These are phyloP conservation scores for Kluyveromyces nonfermentans DNA, from an alignment of 805 yeast species.

Conservation along the genomic window DNA sequence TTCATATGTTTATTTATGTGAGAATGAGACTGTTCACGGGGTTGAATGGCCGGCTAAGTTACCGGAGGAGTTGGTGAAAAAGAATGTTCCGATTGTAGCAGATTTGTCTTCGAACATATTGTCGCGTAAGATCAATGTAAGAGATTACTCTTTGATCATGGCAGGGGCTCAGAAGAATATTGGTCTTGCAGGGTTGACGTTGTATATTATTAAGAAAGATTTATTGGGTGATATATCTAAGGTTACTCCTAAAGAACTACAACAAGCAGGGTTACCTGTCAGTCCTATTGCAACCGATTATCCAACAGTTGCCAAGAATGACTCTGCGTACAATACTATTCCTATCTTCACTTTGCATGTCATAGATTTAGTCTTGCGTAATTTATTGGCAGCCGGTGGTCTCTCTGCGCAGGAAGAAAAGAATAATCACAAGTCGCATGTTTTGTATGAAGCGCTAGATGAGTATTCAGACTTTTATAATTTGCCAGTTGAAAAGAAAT, in stretches of 20 bases:
- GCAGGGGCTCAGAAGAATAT: conserved; percentile 99
- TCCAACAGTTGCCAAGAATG: conserved; percentile 77
- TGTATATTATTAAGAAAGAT: conserved; percentile 80
- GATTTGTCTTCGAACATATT: conserved; percentile 93
- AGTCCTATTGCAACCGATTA: conserved; percentile 84
- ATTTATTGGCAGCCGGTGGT: conserved; percentile 64
- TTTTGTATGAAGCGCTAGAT: conserved; percentile 59
- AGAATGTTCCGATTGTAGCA: conserved; percentile 74
- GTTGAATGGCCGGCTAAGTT: conserved; percentile 54
- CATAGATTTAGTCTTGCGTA: conserved; percentile 64
- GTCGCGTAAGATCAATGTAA: conserved; percentile 69
- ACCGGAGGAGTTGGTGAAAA: conserved; percentile 43
- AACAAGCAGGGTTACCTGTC: conserved; percentile 55
- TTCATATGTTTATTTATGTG: conserved; percentile 85
- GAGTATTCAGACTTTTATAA: conserved; percentile 53
- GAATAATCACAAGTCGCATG: conserved; percentile 52
- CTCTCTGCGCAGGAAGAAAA: conserved; percentile 46
- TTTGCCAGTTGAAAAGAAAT: conserved; percentile 52
- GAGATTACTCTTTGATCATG: conserved; percentile 79
- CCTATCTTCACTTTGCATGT: conserved; percentile 89
- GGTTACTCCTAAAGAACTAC: conserved; percentile 53
- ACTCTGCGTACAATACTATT: conserved; percentile 91
- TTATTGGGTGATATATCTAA: conserved; percentile 46
- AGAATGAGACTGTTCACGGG: conserved; percentile 96
- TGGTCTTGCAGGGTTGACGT: conserved; percentile 91